A percentile compares a stretch with the other conserved stretches of the same genome.
Evolutionary conservation across 129 eudicot genomes (phyloP).

Genomic region (Ambrosia trifida): DNA sequence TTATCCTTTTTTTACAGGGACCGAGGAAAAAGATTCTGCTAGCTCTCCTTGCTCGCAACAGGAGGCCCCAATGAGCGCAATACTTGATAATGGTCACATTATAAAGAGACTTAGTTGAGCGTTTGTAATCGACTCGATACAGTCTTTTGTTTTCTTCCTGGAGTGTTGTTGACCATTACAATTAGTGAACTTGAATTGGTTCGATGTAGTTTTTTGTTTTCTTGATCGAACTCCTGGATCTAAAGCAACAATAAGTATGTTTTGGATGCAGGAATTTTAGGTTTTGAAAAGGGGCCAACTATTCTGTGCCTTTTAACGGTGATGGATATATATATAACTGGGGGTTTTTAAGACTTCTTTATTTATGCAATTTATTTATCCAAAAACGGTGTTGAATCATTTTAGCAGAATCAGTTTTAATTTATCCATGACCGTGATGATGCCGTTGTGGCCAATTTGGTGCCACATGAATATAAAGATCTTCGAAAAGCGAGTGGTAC

Average conservation of each 20-base stretch:
- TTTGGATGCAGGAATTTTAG: constrained; percentile 2
- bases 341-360: not conserved
- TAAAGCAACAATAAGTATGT: not conserved
- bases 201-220: not conserved
- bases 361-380: not conserved
- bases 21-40: constrained; percentile 90
- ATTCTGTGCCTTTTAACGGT: not conserved
- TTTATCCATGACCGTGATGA: too few species aligned
- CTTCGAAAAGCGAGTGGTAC: too few species aligned
- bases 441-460: too few species aligned
- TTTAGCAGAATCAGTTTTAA: too few species aligned
- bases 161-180: constrained; percentile 2
- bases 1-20: constrained; percentile 47
- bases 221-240: not conserved
- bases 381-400: not conserved
- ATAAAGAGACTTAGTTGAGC: not conserved
- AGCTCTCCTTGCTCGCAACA: constrained; percentile 64
- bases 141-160: constrained; percentile 4
- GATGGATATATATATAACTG: constrained; percentile 3
- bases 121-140: not conserved
- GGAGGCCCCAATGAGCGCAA: constrained; percentile 42
- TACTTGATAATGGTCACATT: not conserved
- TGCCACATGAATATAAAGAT: too few species aligned
- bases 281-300: not conserved
- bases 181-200: not conserved